Conservation (phyloP, 2,329 filamentous ascomycete genomes). For the Tricladium varicosporioides region DNA sequence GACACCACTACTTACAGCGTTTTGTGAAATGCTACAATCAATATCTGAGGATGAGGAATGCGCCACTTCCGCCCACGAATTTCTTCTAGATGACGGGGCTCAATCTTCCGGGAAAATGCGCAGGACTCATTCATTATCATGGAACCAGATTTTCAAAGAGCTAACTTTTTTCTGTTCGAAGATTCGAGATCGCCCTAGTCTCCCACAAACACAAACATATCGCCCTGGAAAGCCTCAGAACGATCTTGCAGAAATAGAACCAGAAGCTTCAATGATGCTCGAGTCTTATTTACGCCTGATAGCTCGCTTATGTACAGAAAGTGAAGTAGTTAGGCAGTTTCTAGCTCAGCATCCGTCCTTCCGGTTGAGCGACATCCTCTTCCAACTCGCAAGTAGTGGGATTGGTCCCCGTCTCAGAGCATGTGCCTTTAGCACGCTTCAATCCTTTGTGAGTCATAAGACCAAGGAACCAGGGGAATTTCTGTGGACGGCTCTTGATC, state of each 20-base stretch:
- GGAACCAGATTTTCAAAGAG: conserved; percentile 90
- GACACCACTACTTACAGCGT: conserved; percentile 92
- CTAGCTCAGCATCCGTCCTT: conserved; percentile 65
- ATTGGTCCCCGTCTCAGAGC: conserved; percentile 77
- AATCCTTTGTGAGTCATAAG: conserved; percentile 74
- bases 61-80: conserved; percentile 81
- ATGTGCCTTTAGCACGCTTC: conserved; percentile 77
- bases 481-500: conserved; percentile 80
- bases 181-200: conserved; percentile 68
- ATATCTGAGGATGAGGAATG: conserved; percentile 81
- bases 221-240: conserved; percentile 59
- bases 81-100: conserved; percentile 81
- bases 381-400: conserved; percentile 74
- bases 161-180: conserved; percentile 79
- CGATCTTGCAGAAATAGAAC: conserved; percentile 75
- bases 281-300: conserved; percentile 90
- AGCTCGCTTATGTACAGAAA: conserved; percentile 76
- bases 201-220: conserved; percentile 51
- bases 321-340: conserved; percentile 68
- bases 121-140: conserved; percentile 81
- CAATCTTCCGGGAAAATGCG: conserved; percentile 75
- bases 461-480: conserved; percentile 61
- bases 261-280: conserved; percentile 94
- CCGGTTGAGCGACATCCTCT: conserved; percentile 70
- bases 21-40: conserved; percentile 92